Conservation (phyloP, 805 yeast species). For the Spathaspora arborariae region DNA sequence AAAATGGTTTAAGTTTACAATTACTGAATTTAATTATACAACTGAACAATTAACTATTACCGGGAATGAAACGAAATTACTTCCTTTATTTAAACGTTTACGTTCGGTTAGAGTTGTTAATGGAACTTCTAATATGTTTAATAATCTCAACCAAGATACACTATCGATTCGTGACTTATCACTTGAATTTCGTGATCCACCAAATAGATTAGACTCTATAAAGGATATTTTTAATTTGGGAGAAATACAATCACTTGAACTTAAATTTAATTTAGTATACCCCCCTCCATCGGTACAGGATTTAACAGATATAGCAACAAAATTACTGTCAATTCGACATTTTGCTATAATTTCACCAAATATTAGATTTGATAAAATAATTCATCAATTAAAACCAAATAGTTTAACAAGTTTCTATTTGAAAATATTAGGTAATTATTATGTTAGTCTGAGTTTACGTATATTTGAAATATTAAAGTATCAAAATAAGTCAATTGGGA, state of each 20-base stretch:
- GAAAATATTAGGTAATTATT: constrained; percentile 5
- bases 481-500: constrained; percentile 3
- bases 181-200: constrained; percentile 1
- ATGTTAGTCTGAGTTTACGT: background rate
- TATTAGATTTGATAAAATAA: constrained; percentile 6
- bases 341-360: constrained; percentile 6
- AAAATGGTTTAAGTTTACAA: background rate
- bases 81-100: background rate
- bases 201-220: background rate
- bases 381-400: constrained; percentile 1
- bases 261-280: background rate
- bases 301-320: background rate
- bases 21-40: background rate
- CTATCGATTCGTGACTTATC: background rate
- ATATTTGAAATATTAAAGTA: constrained; percentile 4
- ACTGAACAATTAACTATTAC: background rate
- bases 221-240: background rate
- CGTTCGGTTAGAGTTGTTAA: background rate
- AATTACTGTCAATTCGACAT: background rate
- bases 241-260: background rate
- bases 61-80: background rate
- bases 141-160: background rate
- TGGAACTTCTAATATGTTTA: background rate
- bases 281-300: background rate
- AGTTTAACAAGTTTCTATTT: constrained; percentile 3